These are phyloP conservation scores for Sclerotinia glacialis DNA, from an alignment of 2,329 filamentous ascomycete species.

Conservation along the genomic window DNA sequence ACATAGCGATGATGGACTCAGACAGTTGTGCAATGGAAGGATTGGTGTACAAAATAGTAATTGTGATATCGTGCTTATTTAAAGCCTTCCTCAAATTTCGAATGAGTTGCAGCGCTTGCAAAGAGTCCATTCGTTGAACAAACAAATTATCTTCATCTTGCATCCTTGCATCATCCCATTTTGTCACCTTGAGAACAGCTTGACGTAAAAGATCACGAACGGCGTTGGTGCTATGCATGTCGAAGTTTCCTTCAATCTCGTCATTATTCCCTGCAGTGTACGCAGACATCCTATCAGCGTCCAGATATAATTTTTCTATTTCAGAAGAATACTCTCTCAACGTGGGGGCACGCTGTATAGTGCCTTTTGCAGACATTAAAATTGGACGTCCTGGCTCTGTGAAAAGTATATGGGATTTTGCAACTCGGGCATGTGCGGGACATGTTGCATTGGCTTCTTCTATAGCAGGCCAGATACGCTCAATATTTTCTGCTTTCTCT, in stretches of 20 bases:
- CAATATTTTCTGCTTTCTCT: background rate
- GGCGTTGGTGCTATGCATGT: background rate
- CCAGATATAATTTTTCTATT: slow-evolving; percentile 13
- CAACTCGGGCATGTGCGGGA: slow-evolving; percentile 37
- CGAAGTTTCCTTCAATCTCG: background rate
- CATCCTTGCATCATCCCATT: background rate
- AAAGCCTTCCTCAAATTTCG: slow-evolving; percentile 6
- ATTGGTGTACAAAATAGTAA: slow-evolving; percentile 11
- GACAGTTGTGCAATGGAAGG: background rate
- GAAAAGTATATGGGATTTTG: slow-evolving; percentile 37
- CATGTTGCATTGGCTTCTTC: slow-evolving; percentile 36
- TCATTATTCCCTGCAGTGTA: background rate
- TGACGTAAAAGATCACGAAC: background rate
- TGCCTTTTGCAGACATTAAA: slow-evolving; percentile 41
- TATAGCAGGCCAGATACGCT: slow-evolving; percentile 36
- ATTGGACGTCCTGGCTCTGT: slow-evolving; percentile 39
- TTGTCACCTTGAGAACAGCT: background rate
- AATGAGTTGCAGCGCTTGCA: slow-evolving; percentile 20
- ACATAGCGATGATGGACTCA: background rate
- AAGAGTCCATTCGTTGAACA: slow-evolving; percentile 21
- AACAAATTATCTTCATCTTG: slow-evolving; percentile 17
- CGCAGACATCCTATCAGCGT: slow-evolving; percentile 8
- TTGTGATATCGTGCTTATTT: background rate
- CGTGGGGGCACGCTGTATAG: slow-evolving; percentile 38
- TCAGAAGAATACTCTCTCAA: slow-evolving; percentile 34